Evolutionary conservation across 1,284 basidiomycete species (phyloP).

Genomic region (Ceratobasidium sp.): DNA sequence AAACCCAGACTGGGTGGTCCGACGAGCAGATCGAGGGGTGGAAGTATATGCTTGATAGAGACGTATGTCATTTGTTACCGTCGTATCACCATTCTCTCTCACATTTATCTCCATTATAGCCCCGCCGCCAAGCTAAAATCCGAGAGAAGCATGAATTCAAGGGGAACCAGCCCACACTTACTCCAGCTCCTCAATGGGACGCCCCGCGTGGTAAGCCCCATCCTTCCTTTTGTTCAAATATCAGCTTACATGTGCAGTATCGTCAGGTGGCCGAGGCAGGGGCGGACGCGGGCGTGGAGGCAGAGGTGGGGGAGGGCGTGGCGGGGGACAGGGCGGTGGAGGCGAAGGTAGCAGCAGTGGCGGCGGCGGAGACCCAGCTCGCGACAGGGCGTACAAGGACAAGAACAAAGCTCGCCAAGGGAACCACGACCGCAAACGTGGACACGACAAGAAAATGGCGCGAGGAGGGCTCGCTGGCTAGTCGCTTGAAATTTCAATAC

Average conservation of each 20-base stretch:
- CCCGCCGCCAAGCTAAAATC: slow-evolving; percentile 70
- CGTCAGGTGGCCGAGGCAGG: slow-evolving; percentile 40
- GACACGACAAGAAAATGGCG: slow-evolving; percentile 70
- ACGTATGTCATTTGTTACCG: slow-evolving; percentile 57
- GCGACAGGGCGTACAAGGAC: slow-evolving; percentile 60
- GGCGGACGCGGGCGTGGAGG: slow-evolving; percentile 52
- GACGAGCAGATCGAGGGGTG: slow-evolving; percentile 90
- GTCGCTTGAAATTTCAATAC: slow-evolving; percentile 8
- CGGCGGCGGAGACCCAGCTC: slow-evolving; percentile 42
- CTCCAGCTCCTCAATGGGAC: slow-evolving; percentile 20
- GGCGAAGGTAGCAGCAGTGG: slow-evolving; percentile 51
- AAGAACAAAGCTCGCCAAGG: slow-evolving; percentile 42
- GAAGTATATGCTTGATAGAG: slow-evolving; percentile 82
- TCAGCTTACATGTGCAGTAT: slow-evolving; percentile 42
- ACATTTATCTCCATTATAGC: slow-evolving; percentile 55
- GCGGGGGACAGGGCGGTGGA: slow-evolving; percentile 53
- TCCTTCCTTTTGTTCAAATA: slow-evolving; percentile 43
- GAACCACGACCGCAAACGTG: slow-evolving; percentile 43
- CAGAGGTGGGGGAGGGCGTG: slow-evolving; percentile 47
- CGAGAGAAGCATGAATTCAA: slow-evolving; percentile 74
- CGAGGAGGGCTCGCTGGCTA: slow-evolving; percentile 54
- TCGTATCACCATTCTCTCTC: slow-evolving; percentile 9
- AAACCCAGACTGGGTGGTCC: slow-evolving; percentile 68
- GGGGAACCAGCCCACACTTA: slow-evolving; percentile 59
- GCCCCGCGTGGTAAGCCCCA: slow-evolving; percentile 40